A percentile compares a stretch with the other conserved stretches of the same genome.
These are phyloP conservation scores for Lycium barbarum DNA, from an alignment of 257 asterid species.

Conservation along the genomic window DNA sequence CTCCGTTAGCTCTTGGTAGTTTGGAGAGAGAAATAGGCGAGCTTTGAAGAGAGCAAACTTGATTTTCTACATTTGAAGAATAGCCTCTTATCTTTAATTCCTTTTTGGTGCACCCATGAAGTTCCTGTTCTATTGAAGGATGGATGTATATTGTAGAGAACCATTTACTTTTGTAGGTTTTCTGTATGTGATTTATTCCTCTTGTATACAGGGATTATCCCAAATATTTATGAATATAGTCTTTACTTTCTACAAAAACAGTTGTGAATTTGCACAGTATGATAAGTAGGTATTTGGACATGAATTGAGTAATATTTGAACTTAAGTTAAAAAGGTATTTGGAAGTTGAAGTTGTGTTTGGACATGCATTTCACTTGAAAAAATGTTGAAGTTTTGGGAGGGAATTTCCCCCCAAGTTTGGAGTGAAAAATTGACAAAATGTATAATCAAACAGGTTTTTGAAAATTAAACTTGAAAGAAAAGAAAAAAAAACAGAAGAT, in stretches of 20 bases:
- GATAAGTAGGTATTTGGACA: neutral
- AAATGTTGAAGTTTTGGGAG: neutral
- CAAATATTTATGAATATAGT: neutral
- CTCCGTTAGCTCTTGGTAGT: neutral
- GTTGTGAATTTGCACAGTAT: neutral
- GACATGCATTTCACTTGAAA: neutral
- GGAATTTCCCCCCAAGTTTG: no score
- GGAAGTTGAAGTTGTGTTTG: slow-evolving; percentile 4
- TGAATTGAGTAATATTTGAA: neutral
- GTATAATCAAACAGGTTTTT: neutral
- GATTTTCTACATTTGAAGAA: neutral
- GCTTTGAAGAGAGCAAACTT: neutral
- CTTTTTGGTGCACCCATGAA: slow-evolving; percentile 2
- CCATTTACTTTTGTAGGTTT: slow-evolving; percentile 13
- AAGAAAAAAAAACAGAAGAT: neutral
- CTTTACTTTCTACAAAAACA: neutral
- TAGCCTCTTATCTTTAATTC: neutral
- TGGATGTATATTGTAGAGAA: neutral
- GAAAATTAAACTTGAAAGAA: neutral
- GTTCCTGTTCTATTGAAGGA: neutral
- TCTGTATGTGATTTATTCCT: neutral
- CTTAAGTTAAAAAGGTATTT: neutral
- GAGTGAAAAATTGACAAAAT: neutral
- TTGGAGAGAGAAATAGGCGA: neutral
- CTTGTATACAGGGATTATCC: neutral